phyloP scores from a whole-genome alignment of 768 basidiomycete genomes.

The Daedaleopsis nitida region DNA sequence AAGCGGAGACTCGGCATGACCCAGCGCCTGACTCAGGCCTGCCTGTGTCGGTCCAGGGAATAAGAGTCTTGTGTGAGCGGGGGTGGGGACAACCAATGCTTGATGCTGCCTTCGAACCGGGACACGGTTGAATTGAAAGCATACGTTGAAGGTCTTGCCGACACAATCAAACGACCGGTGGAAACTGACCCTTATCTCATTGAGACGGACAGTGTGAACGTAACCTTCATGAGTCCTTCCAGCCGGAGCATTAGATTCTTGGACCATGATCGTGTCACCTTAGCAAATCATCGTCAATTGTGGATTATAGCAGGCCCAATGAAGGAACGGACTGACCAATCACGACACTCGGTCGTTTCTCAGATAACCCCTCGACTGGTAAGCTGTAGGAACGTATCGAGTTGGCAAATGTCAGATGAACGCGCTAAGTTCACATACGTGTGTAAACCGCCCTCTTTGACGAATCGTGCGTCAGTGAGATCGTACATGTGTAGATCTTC shows the following conservation, averaged over 20 bases:
- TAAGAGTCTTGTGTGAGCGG: conserved; percentile 41
- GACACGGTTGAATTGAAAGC: conserved; percentile 57
- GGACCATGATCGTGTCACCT: conserved; percentile 37
- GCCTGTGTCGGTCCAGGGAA: conserved; percentile 41
- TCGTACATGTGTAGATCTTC: conserved; percentile 37
- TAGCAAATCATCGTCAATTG: conserved; percentile 19
- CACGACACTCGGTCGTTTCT: conserved; percentile 61
- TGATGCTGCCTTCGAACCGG: conserved; percentile 60
- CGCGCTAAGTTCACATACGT: conserved; percentile 34
- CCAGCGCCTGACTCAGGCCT: neutral
- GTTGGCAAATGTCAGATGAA: neutral
- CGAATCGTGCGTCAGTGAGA: conserved; percentile 41
- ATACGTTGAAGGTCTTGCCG: conserved; percentile 48
- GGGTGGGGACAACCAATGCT: conserved; percentile 43
- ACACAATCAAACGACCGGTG: conserved; percentile 39
- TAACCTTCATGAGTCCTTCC: conserved; percentile 38
- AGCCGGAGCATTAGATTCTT: conserved; percentile 8
- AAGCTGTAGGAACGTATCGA: conserved; percentile 36
- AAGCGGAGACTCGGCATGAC: conserved; percentile 25
- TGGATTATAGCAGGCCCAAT: no score
- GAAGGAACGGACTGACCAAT: conserved; percentile 42
- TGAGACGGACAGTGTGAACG: conserved; percentile 49
- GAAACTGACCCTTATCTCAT: conserved; percentile 50
- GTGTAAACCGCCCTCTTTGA: conserved; percentile 42
- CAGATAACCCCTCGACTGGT: conserved; percentile 54